A percentile compares a stretch with the other conserved stretches of the same genome.
Conservation (phyloP, 75 land plant genomes). For the Cryptomeria japonica region DNA sequence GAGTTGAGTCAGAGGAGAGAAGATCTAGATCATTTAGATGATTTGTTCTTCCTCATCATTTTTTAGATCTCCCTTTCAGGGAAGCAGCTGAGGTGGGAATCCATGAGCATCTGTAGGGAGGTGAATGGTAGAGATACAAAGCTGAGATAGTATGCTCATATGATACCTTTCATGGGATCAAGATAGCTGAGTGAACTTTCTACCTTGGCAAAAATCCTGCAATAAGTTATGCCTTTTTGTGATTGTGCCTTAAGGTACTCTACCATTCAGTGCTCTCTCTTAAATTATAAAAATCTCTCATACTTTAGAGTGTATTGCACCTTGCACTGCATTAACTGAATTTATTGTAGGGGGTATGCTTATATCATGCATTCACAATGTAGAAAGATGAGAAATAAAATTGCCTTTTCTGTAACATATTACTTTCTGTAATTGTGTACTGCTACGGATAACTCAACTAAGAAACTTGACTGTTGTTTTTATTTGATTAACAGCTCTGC, state of each 20-base stretch:
- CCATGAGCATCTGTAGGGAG: neutral
- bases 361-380: neutral
- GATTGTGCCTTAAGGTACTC: neutral
- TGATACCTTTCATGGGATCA: neutral
- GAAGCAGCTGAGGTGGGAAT: no score
- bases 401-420: neutral
- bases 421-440: neutral
- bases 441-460: no score
- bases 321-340: neutral
- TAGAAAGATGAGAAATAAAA: no score
- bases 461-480: neutral
- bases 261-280: neutral
- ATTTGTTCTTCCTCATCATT: no score
- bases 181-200: neutral
- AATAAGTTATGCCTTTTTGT: neutral
- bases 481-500: neutral
- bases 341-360: neutral
- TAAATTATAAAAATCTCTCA: no score
- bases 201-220: neutral
- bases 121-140: neutral
- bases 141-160: neutral
- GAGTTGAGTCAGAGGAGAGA: neutral
- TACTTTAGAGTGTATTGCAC: neutral
- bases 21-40: neutral
- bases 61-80: neutral